Conservation (phyloP, 116 monocot species). For the Trichopus zeylanicus region DNA sequence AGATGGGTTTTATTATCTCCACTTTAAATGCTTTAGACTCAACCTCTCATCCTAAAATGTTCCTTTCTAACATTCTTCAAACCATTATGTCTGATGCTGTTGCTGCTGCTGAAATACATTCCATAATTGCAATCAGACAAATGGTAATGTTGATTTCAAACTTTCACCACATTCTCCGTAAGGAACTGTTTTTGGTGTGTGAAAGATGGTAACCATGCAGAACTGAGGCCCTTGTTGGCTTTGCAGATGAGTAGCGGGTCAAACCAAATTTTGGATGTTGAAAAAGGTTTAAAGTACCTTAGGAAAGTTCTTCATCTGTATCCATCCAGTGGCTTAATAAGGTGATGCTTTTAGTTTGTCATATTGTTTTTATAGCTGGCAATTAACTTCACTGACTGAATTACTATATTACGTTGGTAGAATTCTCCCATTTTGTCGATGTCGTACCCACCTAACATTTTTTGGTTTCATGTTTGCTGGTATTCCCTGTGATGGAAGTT, state of each 20-base stretch:
- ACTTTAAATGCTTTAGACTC: slow-evolving; percentile 59
- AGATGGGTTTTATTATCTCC: slow-evolving; percentile 40
- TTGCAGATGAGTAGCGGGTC: slow-evolving; percentile 46
- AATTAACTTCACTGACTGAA: not conserved
- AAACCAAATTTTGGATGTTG: slow-evolving; percentile 25
- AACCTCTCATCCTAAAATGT: slow-evolving; percentile 35
- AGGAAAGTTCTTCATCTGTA: slow-evolving; percentile 70
- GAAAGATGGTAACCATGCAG: not conserved
- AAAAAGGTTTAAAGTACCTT: slow-evolving; percentile 41
- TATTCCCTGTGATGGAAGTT: too few species aligned
- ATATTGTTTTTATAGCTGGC: not conserved
- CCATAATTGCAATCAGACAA: slow-evolving; percentile 55
- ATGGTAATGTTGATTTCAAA: slow-evolving; percentile 30
- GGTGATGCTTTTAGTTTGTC: slow-evolving; percentile 26
- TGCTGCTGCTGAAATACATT: slow-evolving; percentile 42
- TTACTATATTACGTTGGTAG: too few species aligned
- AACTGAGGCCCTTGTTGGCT: not conserved
- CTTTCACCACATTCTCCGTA: not conserved
- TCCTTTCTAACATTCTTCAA: slow-evolving; percentile 24
- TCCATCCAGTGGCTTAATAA: slow-evolving; percentile 67
- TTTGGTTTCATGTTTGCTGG: too few species aligned
- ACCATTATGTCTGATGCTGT: slow-evolving; percentile 24
- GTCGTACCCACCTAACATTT: too few species aligned
- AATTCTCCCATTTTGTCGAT: too few species aligned
- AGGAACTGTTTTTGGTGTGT: not conserved